Conservation (phyloP, 1,284 basidiomycete species). For the Stereum hirsutum region DNA sequence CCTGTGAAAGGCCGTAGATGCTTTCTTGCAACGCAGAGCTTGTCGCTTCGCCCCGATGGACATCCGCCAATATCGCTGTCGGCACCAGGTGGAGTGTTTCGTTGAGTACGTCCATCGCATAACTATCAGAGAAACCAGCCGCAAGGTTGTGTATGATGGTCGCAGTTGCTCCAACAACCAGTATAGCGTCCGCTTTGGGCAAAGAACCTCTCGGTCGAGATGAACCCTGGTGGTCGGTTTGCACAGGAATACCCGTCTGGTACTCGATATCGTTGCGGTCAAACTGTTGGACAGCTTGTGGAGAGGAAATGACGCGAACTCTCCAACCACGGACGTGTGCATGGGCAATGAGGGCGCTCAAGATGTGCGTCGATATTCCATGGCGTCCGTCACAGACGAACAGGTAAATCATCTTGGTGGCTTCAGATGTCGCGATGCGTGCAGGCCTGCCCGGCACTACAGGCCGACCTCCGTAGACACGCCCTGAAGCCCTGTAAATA, state of each 20-base stretch:
- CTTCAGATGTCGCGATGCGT: neutral
- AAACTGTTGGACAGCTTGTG: neutral
- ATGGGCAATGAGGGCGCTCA: neutral
- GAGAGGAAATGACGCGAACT: neutral
- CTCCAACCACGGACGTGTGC: neutral
- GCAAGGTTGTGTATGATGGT: too few relatives aligned
- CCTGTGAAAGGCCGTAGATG: too few relatives aligned
- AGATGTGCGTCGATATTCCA: neutral
- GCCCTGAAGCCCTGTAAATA: neutral
- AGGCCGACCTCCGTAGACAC: neutral
- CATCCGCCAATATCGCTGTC: too few relatives aligned
- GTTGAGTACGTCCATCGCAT: too few relatives aligned
- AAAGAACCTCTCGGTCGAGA: conserved; percentile 7
- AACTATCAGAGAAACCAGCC: too few relatives aligned
- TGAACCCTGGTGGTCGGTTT: conserved; percentile 6
- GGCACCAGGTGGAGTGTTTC: too few relatives aligned
- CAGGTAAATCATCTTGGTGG: neutral
- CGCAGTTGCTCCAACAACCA: too few relatives aligned
- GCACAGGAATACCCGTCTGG: neutral
- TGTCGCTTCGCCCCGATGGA: too few relatives aligned
- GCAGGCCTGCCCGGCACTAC: neutral
- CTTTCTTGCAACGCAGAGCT: too few relatives aligned
- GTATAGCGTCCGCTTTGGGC: too few relatives aligned
- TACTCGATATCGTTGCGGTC: conserved; percentile 1
- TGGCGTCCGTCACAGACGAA: neutral